phyloP scores from a whole-genome alignment of 164 flowering plant species.

The Echeveria elegans region DNA sequence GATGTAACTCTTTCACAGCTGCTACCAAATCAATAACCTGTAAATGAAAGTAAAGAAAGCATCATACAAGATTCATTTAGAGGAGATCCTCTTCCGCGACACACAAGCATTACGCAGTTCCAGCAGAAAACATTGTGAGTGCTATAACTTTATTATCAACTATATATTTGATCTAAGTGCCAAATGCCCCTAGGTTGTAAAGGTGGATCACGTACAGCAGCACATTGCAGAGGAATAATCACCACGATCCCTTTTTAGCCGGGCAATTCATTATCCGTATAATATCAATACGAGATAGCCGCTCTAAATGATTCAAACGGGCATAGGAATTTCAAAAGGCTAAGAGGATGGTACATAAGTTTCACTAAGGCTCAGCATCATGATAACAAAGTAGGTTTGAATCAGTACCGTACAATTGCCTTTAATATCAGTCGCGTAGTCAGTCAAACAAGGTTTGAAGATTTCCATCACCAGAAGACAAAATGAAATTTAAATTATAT shows the following conservation, averaged over 20 bases:
- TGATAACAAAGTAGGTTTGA: background rate
- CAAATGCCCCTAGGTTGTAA: no score
- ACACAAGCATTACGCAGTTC: background rate
- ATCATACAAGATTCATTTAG: background rate
- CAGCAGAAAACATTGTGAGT: background rate
- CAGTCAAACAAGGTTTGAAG: background rate
- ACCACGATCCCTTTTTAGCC: no score
- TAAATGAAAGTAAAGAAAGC: slow-evolving; percentile 12
- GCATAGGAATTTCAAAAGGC: no score
- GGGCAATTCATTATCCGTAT: no score
- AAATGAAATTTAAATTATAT: background rate
- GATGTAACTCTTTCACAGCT: slow-evolving; percentile 63
- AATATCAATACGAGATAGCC: no score
- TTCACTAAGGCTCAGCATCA: no score
- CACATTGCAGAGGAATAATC: no score
- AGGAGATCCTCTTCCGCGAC: background rate
- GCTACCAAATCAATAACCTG: slow-evolving; percentile 65
- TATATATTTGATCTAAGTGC: background rate
- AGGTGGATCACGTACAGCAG: no score
- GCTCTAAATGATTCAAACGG: no score
- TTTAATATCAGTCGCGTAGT: background rate
- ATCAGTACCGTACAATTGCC: background rate
- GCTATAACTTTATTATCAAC: no score
- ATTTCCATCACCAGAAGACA: background rate
- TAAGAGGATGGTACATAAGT: no score